These are phyloP conservation scores for Abrus precatorius DNA, from an alignment of 306 rosid genomes.

Conservation along the genomic window DNA sequence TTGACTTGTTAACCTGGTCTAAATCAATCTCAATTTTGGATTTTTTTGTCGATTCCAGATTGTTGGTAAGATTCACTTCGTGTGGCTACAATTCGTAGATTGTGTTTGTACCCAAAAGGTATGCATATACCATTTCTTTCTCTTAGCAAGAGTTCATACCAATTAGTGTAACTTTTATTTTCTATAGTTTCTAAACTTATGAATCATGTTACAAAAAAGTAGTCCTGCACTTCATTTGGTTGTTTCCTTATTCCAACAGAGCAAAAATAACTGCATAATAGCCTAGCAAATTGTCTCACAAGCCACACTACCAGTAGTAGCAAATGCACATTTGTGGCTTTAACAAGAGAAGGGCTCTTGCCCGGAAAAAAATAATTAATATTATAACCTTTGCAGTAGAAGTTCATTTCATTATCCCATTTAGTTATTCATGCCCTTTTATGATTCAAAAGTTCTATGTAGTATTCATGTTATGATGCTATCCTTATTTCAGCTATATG, in stretches of 20 bases:
- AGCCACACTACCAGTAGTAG: background rate
- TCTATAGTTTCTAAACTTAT: background rate
- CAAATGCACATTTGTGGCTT: background rate
- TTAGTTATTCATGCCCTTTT: background rate
- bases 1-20: conserved; percentile 36
- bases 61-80: conserved; percentile 35
- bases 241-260: background rate
- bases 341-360: background rate
- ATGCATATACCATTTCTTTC: conserved; percentile 29
- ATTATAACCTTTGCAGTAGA: background rate
- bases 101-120: conserved; percentile 24
- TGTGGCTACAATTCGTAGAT: conserved; percentile 46
- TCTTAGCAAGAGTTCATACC: conserved; percentile 7
- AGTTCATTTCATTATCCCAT: background rate
- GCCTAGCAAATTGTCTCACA: conserved; percentile 2
- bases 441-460: conserved; percentile 2
- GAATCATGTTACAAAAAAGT: conserved; percentile 1
- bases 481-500: background rate
- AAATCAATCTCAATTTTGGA: conserved; percentile 36
- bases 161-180: background rate
- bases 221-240: background rate
- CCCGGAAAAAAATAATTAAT: background rate
- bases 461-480: background rate
- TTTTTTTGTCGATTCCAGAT: conserved; percentile 1
- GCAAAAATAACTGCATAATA: background rate